Conservation (phyloP, 2,329 filamentous ascomycete genomes). For the Bipolaris oryzae region DNA sequence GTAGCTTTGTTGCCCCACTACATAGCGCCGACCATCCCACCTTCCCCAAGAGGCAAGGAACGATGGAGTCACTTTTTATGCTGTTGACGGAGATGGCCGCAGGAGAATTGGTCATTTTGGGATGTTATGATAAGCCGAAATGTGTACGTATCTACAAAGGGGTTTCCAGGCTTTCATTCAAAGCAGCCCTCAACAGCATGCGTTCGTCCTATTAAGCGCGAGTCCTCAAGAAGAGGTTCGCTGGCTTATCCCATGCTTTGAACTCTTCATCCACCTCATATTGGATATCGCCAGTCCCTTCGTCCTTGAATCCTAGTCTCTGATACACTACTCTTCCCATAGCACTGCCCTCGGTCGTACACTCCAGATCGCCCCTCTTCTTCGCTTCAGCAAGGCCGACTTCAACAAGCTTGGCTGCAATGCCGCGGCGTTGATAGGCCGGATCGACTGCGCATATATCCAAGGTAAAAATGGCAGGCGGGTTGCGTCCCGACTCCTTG, state of each 20-base stretch:
- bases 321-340: constrained; percentile 46
- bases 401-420: constrained; percentile 44
- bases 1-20: constrained; percentile 33
- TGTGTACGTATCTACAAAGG: constrained; percentile 2
- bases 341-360: constrained; percentile 45
- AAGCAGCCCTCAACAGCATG: neutral
- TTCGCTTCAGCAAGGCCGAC: constrained; percentile 45
- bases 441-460: constrained; percentile 57
- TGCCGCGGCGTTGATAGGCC: constrained; percentile 55
- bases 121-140: neutral
- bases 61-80: constrained; percentile 11
- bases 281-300: constrained; percentile 37
- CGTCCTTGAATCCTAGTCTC: constrained; percentile 42
- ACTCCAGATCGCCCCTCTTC: constrained; percentile 42
- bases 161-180: neutral
- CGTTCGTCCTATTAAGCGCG: constrained; percentile 17
- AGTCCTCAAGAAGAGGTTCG: constrained; percentile 47
- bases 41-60: constrained; percentile 36
- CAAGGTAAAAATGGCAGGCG: constrained; percentile 58
- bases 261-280: constrained; percentile 46
- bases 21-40: constrained; percentile 35
- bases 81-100: constrained; percentile 25
- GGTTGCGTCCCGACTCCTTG: constrained; percentile 30
- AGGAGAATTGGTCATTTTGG: constrained; percentile 4
- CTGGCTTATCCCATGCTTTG: constrained; percentile 34